Conservation (phyloP, 2,329 filamentous ascomycete genomes). For the Trichoderma brevicompactum region DNA sequence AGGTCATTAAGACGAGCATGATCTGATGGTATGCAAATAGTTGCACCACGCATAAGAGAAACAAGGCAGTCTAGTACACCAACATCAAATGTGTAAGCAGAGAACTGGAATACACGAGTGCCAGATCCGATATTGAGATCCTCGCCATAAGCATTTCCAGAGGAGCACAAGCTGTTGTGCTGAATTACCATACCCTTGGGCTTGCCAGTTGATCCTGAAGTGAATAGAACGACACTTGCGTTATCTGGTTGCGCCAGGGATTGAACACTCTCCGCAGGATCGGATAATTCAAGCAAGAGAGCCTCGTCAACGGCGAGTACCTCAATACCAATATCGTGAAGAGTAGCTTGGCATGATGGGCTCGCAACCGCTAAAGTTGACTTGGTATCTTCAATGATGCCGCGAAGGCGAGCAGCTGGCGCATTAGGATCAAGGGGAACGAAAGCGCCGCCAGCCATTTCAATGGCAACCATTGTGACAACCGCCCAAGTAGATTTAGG, state of each 20-base stretch:
- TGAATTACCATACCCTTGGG: constrained; percentile 27
- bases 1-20: constrained; percentile 32
- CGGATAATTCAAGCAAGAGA: constrained; percentile 17
- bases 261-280: constrained; percentile 21
- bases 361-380: constrained; percentile 16
- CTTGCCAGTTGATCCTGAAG: constrained; percentile 25
- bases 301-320: constrained; percentile 25
- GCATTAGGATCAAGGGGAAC: constrained; percentile 32
- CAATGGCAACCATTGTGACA: constrained; percentile 31
- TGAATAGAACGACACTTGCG: constrained; percentile 27
- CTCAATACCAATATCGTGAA: constrained; percentile 7
- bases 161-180: constrained; percentile 27
- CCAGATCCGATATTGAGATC: constrained; percentile 24
- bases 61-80: constrained; percentile 31
- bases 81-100: constrained; percentile 33
- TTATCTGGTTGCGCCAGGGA: not conserved
- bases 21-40: constrained; percentile 32
- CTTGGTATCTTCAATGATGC: constrained; percentile 23
- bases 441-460: constrained; percentile 33
- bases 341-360: constrained; percentile 8
- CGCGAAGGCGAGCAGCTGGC: constrained; percentile 20
- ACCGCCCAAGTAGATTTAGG: constrained; percentile 32
- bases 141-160: constrained; percentile 17
- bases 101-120: constrained; percentile 32
- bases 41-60: constrained; percentile 31